Evolutionary conservation across 148 eudicot genomes (phyloP).

Genomic region (Heliosperma pusillum): DNA sequence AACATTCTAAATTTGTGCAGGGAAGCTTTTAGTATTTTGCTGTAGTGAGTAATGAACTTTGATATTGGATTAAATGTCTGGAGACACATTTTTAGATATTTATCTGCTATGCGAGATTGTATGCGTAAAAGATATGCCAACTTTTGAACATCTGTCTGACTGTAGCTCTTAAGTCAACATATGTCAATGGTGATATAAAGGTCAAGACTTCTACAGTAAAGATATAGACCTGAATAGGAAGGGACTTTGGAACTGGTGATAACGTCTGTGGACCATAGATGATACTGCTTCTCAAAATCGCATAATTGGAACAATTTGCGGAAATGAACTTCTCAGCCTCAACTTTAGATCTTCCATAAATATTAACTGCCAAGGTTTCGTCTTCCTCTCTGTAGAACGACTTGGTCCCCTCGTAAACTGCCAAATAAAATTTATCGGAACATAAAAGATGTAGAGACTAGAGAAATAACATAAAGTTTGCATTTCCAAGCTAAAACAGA

Average conservation of each 20-base stretch:
- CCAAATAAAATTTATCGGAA: constrained; percentile 21
- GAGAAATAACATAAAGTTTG: background rate
- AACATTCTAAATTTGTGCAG: no score
- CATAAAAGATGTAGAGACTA: background rate
- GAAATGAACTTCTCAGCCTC: constrained; percentile 72
- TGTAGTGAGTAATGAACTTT: no score
- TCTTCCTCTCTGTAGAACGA: constrained; percentile 94
- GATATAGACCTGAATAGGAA: constrained; percentile 77
- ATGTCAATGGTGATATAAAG: background rate
- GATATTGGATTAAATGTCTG: no score
- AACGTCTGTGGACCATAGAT: constrained; percentile 81
- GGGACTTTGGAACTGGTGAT: constrained; percentile 83
- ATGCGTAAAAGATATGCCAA: background rate
- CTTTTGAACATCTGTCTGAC: background rate
- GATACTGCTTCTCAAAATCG: constrained; percentile 92
- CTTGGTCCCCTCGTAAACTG: constrained; percentile 91
- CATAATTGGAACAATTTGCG: constrained; percentile 60
- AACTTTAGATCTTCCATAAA: constrained; percentile 80
- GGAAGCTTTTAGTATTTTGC: no score
- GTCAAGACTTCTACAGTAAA: background rate
- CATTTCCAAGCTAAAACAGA: background rate
- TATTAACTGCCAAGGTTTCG: constrained; percentile 68
- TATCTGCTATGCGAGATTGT: background rate
- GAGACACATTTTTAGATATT: no score
- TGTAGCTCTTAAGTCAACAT: background rate